These are phyloP conservation scores for Chrysoporthe cubensis DNA, from an alignment of 2,329 filamentous ascomycete genomes.

Conservation along the genomic window DNA sequence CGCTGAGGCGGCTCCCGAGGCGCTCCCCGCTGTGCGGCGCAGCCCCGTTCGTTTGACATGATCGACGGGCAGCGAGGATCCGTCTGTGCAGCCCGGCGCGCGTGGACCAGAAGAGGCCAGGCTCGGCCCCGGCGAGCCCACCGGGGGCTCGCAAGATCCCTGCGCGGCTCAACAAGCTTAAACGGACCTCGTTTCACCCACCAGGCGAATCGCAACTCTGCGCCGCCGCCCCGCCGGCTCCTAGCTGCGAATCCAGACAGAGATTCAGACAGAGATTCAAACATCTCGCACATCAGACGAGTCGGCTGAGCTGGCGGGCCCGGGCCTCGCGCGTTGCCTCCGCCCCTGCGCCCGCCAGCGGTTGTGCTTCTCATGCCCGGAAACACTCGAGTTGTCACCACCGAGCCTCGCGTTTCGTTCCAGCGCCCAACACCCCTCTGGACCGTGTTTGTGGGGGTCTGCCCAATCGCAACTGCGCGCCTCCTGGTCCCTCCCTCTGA, in stretches of 20 bases:
- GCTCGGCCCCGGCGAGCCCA: background rate
- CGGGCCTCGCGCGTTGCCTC: background rate
- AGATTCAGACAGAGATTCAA: slow-evolving; percentile 10
- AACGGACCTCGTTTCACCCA: slow-evolving; percentile 28
- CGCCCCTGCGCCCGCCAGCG: background rate
- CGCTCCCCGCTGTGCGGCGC: no score
- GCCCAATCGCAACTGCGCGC: slow-evolving; percentile 15
- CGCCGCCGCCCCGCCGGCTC: background rate
- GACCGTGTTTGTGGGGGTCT: background rate
- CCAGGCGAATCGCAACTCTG: slow-evolving; percentile 25
- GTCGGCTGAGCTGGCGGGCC: slow-evolving; percentile 8
- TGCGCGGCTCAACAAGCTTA: slow-evolving; percentile 28
- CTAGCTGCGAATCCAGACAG: background rate
- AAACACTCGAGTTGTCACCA: slow-evolving; percentile 4
- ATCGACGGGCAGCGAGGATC: background rate
- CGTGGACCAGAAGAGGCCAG: slow-evolving; percentile 7
- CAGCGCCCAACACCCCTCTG: background rate
- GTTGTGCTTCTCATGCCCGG: background rate
- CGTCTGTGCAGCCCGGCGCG: slow-evolving; percentile 5
- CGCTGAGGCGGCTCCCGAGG: no score
- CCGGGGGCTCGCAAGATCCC: slow-evolving; percentile 12
- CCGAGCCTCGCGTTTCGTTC: slow-evolving; percentile 19
- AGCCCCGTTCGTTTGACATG: background rate
- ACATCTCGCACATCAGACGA: slow-evolving; percentile 12
- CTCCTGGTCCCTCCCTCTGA: background rate